Percentiles rank a stretch among this genome's conserved stretches.
phyloP scores from a whole-genome alignment of 2,329 filamentous ascomycete species.

The Diaporthe sp. region DNA sequence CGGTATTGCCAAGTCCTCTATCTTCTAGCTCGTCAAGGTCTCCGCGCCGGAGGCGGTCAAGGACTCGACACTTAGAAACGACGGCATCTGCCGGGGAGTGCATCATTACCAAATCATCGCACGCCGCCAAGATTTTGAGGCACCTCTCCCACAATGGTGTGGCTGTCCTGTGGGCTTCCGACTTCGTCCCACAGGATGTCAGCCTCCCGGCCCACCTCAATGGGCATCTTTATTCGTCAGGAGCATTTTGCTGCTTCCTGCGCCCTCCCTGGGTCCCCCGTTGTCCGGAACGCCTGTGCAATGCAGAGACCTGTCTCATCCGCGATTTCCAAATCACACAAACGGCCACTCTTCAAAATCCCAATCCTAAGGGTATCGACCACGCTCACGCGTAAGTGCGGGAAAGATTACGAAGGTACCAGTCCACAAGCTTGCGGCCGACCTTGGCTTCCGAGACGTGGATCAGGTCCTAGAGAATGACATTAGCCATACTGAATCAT shows the following conservation, averaged over 20 bases:
- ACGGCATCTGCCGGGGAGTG: constrained; percentile 20
- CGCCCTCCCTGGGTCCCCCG: constrained; percentile 13
- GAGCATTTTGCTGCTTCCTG: constrained; percentile 25
- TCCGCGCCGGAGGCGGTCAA: constrained; percentile 30
- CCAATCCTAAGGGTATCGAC: constrained; percentile 25
- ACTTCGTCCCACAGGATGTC: constrained; percentile 17
- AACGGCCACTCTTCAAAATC: constrained; percentile 19
- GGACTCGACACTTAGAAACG: constrained; percentile 20
- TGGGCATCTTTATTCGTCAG: constrained; percentile 14
- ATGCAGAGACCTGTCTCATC: constrained; percentile 51
- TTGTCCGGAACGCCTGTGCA: constrained; percentile 53
- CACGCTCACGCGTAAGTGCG: constrained; percentile 82
- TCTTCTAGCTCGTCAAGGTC: constrained; percentile 25
- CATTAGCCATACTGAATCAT: constrained; percentile 43
- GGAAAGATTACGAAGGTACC: constrained; percentile 97
- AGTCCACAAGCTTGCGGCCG: constrained; percentile 95
- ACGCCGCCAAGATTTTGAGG: constrained; percentile 32
- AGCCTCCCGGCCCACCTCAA: constrained; percentile 15
- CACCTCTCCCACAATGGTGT: constrained; percentile 28
- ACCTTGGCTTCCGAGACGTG: constrained; percentile 99
- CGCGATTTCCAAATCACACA: constrained; percentile 43
- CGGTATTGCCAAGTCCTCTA: constrained; percentile 35
- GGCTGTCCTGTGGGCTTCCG: constrained; percentile 14
- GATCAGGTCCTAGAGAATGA: constrained; percentile 80
- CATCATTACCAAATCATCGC: constrained; percentile 25